These are phyloP conservation scores for Apiotrichum gamsii DNA, from an alignment of 1,284 basidiomycete genomes.

Conservation along the genomic window DNA sequence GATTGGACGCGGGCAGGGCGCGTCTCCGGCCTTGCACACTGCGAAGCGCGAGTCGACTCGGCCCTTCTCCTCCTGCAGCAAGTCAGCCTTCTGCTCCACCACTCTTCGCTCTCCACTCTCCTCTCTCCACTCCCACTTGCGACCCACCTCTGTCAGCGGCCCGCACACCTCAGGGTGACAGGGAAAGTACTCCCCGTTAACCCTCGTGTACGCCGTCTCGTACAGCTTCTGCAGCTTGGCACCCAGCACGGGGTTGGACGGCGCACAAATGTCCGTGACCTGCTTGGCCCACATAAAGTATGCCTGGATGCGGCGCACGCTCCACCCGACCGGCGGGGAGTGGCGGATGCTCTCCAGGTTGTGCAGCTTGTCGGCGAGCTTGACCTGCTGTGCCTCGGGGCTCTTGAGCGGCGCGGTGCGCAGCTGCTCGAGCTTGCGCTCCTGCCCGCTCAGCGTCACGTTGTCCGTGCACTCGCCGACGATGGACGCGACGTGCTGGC, in stretches of 20 bases:
- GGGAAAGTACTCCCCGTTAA: constrained; percentile 39
- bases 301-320: constrained; percentile 39
- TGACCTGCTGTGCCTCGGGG: constrained; percentile 46
- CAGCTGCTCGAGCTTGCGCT: constrained; percentile 46
- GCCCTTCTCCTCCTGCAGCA: constrained; percentile 32
- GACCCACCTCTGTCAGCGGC: constrained; percentile 39
- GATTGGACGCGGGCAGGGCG: constrained; percentile 33
- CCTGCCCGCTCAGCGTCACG: constrained; percentile 25
- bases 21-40: constrained; percentile 30
- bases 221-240: constrained; percentile 39
- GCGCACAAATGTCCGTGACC: constrained; percentile 45
- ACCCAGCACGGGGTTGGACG: constrained; percentile 39
- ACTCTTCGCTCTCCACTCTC: too few species aligned
- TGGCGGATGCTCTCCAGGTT: constrained; percentile 46
- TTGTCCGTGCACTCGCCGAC: constrained; percentile 46
- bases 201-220: constrained; percentile 40
- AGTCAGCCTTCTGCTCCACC: too few species aligned
- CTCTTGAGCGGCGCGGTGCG: constrained; percentile 41
- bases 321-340: constrained; percentile 44
- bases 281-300: constrained; percentile 49
- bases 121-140: too few species aligned
- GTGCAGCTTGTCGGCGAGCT: constrained; percentile 48
- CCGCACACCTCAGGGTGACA: constrained; percentile 42
- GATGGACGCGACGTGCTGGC: constrained; percentile 42
- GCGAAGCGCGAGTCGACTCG: constrained; percentile 34